Evolutionary conservation across 495 filamentous ascomycete genomes (phyloP).

Genomic region (Letharia columbiana): DNA sequence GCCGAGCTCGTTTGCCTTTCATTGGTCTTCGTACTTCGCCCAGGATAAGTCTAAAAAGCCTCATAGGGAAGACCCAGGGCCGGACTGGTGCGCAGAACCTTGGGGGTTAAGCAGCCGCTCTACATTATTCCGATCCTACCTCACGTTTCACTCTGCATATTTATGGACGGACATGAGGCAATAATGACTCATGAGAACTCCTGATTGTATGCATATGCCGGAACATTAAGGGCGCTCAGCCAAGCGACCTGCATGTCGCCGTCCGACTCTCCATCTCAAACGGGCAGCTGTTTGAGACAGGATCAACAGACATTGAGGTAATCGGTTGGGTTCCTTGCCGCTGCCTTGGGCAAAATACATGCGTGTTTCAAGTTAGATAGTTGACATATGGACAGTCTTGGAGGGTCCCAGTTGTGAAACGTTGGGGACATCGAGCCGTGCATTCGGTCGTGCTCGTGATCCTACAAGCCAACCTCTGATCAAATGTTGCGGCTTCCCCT

Average conservation of each 20-base stretch:
- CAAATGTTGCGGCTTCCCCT: background rate
- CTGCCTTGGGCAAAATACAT: background rate
- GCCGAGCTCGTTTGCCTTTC: too few species aligned
- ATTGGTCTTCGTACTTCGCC: background rate
- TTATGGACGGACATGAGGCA: background rate
- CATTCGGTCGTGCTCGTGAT: background rate
- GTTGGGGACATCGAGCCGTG: background rate
- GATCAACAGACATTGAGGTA: background rate
- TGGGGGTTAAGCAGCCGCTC: background rate
- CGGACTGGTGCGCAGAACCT: background rate
- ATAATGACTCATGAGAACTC: too few species aligned
- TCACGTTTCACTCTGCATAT: background rate
- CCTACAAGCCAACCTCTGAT: background rate
- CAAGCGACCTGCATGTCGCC: too few species aligned
- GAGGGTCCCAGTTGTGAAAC: background rate
- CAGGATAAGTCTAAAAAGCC: background rate
- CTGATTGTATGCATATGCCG: too few species aligned
- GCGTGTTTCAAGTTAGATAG: background rate
- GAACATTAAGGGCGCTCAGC: too few species aligned
- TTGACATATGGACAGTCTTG: background rate
- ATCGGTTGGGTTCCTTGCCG: background rate
- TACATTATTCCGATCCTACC: background rate
- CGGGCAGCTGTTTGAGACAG: background rate
- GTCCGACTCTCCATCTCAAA: background rate
- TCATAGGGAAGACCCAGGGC: background rate